phyloP scores from a whole-genome alignment of 768 basidiomycete genomes.

The Auriscalpium orientale region DNA sequence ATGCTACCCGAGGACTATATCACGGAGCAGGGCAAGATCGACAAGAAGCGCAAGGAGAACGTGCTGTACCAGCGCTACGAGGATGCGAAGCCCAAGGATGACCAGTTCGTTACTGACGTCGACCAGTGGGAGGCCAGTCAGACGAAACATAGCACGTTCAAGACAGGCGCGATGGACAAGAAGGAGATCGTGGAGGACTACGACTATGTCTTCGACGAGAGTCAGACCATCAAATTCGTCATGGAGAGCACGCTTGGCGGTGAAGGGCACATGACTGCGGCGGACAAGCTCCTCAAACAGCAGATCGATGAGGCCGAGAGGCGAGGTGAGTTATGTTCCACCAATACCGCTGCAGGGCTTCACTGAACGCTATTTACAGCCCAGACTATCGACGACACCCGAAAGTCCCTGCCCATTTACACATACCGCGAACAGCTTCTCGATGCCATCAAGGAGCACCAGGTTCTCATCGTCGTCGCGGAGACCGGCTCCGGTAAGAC shows the following conservation, averaged over 20 bases:
- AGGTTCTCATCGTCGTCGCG: constrained; percentile 94
- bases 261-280: constrained; percentile 63
- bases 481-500: constrained; percentile 99
- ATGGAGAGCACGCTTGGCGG: constrained; percentile 71
- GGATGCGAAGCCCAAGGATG: constrained; percentile 85
- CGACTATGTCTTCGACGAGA: constrained; percentile 98
- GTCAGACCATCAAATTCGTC: constrained; percentile 92
- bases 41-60: constrained; percentile 91
- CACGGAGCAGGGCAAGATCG: constrained; percentile 97
- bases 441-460: constrained; percentile 82
- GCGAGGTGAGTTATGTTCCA: constrained; percentile 48
- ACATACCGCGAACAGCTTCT: constrained; percentile 83
- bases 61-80: constrained; percentile 93
- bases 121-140: constrained; percentile 98
- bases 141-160: constrained; percentile 82
- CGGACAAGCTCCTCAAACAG: constrained; percentile 75
- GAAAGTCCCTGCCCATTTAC: constrained; percentile 91
- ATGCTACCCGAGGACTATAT: constrained; percentile 96
- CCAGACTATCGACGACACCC: constrained; percentile 84
- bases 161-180: constrained; percentile 89
- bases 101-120: constrained; percentile 92
- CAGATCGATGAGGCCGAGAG: constrained; percentile 91
- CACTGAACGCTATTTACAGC: constrained; percentile 35
- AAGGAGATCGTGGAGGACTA: constrained; percentile 75
- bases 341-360: constrained; percentile 2